These are phyloP conservation scores for Acacia crassicarpa DNA, from an alignment of 306 rosid genomes.

Conservation along the genomic window DNA sequence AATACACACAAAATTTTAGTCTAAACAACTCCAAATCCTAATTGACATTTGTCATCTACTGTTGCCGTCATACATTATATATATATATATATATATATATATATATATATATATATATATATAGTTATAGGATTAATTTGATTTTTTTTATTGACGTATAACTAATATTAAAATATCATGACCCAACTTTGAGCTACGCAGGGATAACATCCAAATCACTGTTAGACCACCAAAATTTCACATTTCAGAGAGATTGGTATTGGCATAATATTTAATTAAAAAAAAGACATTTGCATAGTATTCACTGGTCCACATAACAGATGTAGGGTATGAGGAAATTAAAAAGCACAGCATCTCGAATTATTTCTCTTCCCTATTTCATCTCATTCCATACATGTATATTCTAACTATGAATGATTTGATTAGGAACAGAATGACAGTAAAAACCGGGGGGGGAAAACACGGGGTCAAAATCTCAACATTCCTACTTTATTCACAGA, in stretches of 20 bases:
- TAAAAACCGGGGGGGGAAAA: not conserved
- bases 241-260: not conserved
- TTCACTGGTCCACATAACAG: constrained; percentile 3
- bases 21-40: too few relatives aligned
- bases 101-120: too few relatives aligned
- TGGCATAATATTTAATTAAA: not conserved
- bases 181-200: too few relatives aligned
- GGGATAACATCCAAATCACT: too few relatives aligned
- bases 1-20: too few relatives aligned
- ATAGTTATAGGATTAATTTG: too few relatives aligned
- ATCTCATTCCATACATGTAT: constrained; percentile 55
- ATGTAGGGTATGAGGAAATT: constrained; percentile 8
- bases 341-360: constrained; percentile 27
- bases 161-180: too few relatives aligned
- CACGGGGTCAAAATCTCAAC: constrained; percentile 23
- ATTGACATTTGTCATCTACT: too few relatives aligned
- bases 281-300: not conserved
- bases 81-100: too few relatives aligned
- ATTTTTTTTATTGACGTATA: too few relatives aligned
- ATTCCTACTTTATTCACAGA: constrained; percentile 75
- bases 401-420: constrained; percentile 53
- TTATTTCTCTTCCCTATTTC: constrained; percentile 41
- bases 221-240: too few relatives aligned
- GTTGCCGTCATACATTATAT: too few relatives aligned
- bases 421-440: constrained; percentile 34